A percentile compares a stretch with the other conserved stretches of the same genome.
These are phyloP conservation scores for Lomentospora prolificans DNA, from an alignment of 2,329 filamentous ascomycete genomes.

Conservation along the genomic window DNA sequence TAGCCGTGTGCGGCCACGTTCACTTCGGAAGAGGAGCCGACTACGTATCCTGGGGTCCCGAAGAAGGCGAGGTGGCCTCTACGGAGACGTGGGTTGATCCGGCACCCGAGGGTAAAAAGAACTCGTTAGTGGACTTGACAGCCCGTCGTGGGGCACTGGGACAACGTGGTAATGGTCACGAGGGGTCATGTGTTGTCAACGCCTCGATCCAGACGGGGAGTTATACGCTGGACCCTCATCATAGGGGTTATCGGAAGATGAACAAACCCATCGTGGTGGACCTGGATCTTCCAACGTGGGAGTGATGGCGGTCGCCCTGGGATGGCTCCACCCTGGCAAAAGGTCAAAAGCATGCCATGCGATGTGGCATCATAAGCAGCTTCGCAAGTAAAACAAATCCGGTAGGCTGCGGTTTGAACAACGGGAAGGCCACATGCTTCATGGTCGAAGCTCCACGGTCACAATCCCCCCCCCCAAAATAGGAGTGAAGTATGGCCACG, in stretches of 20 bases:
- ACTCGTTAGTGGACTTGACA: conserved; percentile 54
- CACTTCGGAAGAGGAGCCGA: conserved; percentile 58
- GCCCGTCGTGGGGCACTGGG: conserved; percentile 27
- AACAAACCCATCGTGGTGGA: conserved; percentile 82
- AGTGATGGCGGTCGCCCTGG: background rate
- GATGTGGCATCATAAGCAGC: background rate
- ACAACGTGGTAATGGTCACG: conserved; percentile 28
- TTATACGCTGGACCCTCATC: conserved; percentile 37
- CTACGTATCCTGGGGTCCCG: conserved; percentile 50
- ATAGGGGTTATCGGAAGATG: conserved; percentile 43
- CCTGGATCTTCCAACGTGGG: conserved; percentile 52
- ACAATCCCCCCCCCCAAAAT: no score
- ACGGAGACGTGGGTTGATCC: conserved; percentile 53
- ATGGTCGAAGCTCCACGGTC: no score
- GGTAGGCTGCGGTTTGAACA: no score
- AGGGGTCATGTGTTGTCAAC: conserved; percentile 66
- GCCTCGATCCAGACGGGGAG: conserved; percentile 63
- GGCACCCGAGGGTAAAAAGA: conserved; percentile 42
- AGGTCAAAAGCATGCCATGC: background rate
- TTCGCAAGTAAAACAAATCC: background rate
- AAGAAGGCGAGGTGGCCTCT: conserved; percentile 24
- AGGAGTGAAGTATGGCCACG: no score
- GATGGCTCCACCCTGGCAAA: no score
- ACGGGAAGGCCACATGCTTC: no score
- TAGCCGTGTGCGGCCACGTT: conserved; percentile 64